These are phyloP conservation scores for Pleurotus pulmonarius DNA, from an alignment of 768 basidiomycete genomes.

Conservation along the genomic window DNA sequence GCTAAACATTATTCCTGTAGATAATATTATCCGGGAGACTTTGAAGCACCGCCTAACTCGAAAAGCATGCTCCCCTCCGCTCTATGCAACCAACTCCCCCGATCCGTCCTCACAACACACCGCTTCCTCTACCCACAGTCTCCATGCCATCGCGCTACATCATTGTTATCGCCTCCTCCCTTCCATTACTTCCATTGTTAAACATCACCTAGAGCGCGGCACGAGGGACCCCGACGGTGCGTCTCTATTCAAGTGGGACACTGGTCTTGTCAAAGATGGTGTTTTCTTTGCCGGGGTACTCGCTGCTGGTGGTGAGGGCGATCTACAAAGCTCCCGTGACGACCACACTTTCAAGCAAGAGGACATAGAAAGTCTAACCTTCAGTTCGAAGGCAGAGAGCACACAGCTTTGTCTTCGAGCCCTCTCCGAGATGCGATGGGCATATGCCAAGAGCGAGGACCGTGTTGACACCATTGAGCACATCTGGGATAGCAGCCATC, in stretches of 20 bases:
- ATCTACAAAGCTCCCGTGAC: slow-evolving; percentile 29
- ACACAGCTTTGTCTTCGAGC: slow-evolving; percentile 64
- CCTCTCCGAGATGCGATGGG: slow-evolving; percentile 82
- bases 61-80: slow-evolving; percentile 23
- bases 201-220: slow-evolving; percentile 39
- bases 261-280: slow-evolving; percentile 83
- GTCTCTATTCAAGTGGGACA: slow-evolving; percentile 80
- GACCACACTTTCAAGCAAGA: slow-evolving; percentile 30
- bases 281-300: slow-evolving; percentile 85
- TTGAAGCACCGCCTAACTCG: slow-evolving; percentile 55
- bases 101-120: slow-evolving; percentile 43
- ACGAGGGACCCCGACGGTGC: slow-evolving; percentile 24
- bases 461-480: slow-evolving; percentile 57
- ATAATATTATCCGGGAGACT: slow-evolving; percentile 84
- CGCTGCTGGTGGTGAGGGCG: slow-evolving; percentile 58
- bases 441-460: slow-evolving; percentile 71
- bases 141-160: slow-evolving; percentile 45
- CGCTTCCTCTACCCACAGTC: slow-evolving; percentile 38
- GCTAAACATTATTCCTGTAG: slow-evolving; percentile 24
- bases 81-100: slow-evolving; percentile 42
- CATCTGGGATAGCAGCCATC: slow-evolving; percentile 46
- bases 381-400: slow-evolving; percentile 37
- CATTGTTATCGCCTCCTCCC: slow-evolving; percentile 52
- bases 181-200: slow-evolving; percentile 45
- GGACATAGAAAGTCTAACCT: slow-evolving; percentile 19